phyloP scores from a whole-genome alignment of 2,329 filamentous ascomycete genomes.

The Xylariaceae sp. region DNA sequence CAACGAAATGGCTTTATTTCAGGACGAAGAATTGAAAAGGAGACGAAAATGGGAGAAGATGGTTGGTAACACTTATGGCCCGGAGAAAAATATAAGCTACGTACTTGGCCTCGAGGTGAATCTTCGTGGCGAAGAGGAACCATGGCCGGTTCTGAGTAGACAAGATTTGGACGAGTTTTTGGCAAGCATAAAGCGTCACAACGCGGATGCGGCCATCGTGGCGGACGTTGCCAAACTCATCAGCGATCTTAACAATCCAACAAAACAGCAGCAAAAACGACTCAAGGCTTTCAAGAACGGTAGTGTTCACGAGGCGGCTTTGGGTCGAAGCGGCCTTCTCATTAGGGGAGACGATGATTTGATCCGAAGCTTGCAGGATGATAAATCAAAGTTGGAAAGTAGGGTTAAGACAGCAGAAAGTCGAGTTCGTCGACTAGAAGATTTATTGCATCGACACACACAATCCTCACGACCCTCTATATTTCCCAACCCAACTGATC shows the following conservation, averaged over 20 bases:
- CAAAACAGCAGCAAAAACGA: constrained; percentile 78
- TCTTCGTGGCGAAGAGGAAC: constrained; percentile 70
- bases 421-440: constrained; percentile 84
- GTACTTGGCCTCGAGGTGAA: constrained; percentile 81
- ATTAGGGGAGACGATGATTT: constrained; percentile 85
- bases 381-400: constrained; percentile 70
- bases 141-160: constrained; percentile 74
- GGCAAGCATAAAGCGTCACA: constrained; percentile 58
- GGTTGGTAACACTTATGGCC: constrained; percentile 69
- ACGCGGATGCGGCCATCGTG: constrained; percentile 61
- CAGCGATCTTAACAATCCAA: constrained; percentile 74
- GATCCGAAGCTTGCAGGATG: constrained; percentile 70
- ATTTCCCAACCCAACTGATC: constrained; percentile 51
- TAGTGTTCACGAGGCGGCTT: constrained; percentile 83
- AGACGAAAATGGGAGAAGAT: constrained; percentile 87
- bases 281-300: constrained; percentile 95
- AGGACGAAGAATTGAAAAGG: constrained; percentile 86
- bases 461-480: constrained; percentile 54
- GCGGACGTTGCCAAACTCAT: constrained; percentile 72
- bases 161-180: constrained; percentile 75
- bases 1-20: constrained; percentile 87
- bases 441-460: constrained; percentile 80
- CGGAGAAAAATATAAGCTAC: constrained; percentile 62
- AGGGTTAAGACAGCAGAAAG: constrained; percentile 81
- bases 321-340: constrained; percentile 81